phyloP scores from a whole-genome alignment of 495 filamentous ascomycete species.

The Neurospora tetraspora region DNA sequence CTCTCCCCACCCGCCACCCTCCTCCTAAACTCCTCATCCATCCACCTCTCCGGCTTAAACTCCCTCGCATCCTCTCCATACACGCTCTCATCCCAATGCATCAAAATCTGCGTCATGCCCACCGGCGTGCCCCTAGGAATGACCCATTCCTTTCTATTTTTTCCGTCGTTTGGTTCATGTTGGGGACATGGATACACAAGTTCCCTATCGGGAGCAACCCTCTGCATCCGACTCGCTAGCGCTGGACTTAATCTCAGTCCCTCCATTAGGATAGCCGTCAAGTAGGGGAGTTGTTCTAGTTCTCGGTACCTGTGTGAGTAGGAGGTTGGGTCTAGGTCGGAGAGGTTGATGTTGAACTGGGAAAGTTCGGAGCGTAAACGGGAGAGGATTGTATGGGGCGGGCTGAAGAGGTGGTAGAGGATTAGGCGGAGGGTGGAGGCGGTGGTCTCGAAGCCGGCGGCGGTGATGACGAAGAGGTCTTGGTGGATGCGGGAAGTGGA shows the following conservation, averaged over 20 bases:
- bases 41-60: constrained; percentile 15
- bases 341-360: not conserved
- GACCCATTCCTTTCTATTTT: constrained; percentile 28
- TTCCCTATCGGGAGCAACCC: constrained; percentile 25
- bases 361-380: constrained; percentile 14
- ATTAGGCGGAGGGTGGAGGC: constrained; percentile 13
- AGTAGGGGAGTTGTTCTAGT: constrained; percentile 26
- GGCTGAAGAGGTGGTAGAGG: constrained; percentile 16
- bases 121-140: constrained; percentile 35
- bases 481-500: constrained; percentile 11
- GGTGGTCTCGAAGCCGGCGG: constrained; percentile 20
- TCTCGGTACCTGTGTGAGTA: not conserved
- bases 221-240: constrained; percentile 24
- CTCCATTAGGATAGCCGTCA: constrained; percentile 25
- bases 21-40: constrained; percentile 5
- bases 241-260: too few species aligned
- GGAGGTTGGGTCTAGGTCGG: not conserved
- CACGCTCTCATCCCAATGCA: constrained; percentile 19
- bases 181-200: constrained; percentile 17
- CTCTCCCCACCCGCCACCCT: not conserved
- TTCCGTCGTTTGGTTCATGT: not conserved
- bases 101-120: constrained; percentile 23
- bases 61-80: constrained; percentile 9
- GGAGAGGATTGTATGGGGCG: constrained; percentile 8
- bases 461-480: constrained; percentile 15